phyloP scores from a whole-genome alignment of 495 filamentous ascomycete species.

The Amniculicola lignicola region DNA sequence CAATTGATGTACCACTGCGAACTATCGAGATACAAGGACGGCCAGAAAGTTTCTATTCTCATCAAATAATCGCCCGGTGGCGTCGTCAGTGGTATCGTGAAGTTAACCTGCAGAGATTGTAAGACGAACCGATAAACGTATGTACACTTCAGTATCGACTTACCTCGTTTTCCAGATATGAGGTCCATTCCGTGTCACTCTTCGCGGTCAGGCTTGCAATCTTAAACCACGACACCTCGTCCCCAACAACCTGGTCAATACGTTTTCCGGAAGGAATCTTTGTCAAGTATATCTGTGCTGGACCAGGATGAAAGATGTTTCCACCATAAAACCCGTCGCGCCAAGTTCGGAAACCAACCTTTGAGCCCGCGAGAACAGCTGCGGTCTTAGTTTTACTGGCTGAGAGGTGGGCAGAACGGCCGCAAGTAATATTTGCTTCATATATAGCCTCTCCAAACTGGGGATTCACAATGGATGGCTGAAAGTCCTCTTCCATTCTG shows the following conservation, averaged over 20 bases:
- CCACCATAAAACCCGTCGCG: not conserved
- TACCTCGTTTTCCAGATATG: no score
- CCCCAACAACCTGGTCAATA: not conserved
- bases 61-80: conserved; percentile 7
- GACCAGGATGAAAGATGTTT: not conserved
- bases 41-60: not conserved
- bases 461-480: no score
- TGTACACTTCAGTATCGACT: no score
- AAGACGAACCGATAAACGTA: not conserved
- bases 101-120: no score
- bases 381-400: conserved; percentile 6
- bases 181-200: conserved; percentile 9
- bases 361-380: not conserved
- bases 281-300: not conserved
- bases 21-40: not conserved
- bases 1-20: conserved; percentile 9
- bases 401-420: not conserved
- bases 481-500: no score
- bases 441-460: not conserved
- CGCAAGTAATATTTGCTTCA: conserved; percentile 7
- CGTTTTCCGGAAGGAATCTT: not conserved
- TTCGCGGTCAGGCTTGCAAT: not conserved
- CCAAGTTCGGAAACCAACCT: conserved; percentile 9
- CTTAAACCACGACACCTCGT: conserved; percentile 6
- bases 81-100: conserved; percentile 5